Conservation (phyloP, 1,284 basidiomycete genomes). For the Chalciporus sp. region DNA sequence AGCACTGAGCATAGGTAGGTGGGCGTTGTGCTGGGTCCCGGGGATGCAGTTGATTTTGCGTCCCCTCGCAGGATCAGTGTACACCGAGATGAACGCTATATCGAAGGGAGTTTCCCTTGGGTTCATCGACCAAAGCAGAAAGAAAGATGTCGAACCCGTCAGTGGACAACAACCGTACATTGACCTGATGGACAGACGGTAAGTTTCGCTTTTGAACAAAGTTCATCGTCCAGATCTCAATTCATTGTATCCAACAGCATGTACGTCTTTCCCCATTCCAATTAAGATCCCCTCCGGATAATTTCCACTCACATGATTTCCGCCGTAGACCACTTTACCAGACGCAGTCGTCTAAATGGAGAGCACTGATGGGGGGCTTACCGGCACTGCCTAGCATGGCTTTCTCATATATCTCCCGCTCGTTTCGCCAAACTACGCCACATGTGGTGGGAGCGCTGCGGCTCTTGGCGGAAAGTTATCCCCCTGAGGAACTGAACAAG, state of each 20-base stretch:
- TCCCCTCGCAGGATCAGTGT: slow-evolving; percentile 70
- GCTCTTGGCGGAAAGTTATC: slow-evolving; percentile 72
- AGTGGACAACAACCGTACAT: slow-evolving; percentile 89
- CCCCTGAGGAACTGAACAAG: slow-evolving; percentile 66
- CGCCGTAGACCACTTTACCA: slow-evolving; percentile 75
- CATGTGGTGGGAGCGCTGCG: slow-evolving; percentile 80
- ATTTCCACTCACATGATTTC: not conserved
- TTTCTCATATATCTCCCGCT: slow-evolving; percentile 80
- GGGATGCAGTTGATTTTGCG: slow-evolving; percentile 12
- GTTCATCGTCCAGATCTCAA: not conserved
- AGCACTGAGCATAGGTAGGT: slow-evolving; percentile 82
- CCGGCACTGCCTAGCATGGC: slow-evolving; percentile 76
- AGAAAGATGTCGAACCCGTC: slow-evolving; percentile 54
- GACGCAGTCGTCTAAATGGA: slow-evolving; percentile 71
- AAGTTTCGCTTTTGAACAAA: slow-evolving; percentile 34
- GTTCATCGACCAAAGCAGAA: slow-evolving; percentile 59
- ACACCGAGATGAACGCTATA: slow-evolving; percentile 89
- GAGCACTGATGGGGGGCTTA: slow-evolving; percentile 75
- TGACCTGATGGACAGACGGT: slow-evolving; percentile 87
- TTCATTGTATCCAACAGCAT: slow-evolving; percentile 41
- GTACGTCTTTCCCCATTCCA: slow-evolving; percentile 38
- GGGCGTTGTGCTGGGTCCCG: not conserved
- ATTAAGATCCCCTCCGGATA: not conserved
- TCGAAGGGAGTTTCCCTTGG: slow-evolving; percentile 84
- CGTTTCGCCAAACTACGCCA: slow-evolving; percentile 76